Evolutionary conservation across 352 stramenopile species (phyloP), one percentile per base, ranked within the genome.

Genomic region (Phytophthora citrophthora): DNA sequence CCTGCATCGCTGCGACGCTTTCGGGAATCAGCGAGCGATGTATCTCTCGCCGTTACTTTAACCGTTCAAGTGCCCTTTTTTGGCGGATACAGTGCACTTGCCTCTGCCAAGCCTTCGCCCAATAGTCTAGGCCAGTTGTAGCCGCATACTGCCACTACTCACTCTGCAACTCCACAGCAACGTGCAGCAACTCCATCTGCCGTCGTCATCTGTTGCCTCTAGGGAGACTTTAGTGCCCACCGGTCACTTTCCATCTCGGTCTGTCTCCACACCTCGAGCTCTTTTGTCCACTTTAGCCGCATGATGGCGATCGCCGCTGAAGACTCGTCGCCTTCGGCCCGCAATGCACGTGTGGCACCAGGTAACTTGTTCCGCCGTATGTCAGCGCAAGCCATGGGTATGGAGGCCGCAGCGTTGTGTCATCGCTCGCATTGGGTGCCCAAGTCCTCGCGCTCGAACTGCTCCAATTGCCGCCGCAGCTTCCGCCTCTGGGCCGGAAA

Each of bases 351-450:
- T 54, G 56, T 64, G 27, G 50, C 47, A 5, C 53, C 53, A 5
- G 34, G 45, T 26, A 72, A 61, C 15, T 58, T 88, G 47, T 89
- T 91, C 69, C 67, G 72, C 18, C 82, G 81, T 55, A 72, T 86
- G 65, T 84, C 81, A n/a, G 73, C 77, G 58, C 73, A 89, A 43
- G 73, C 79, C 40, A 74, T 93, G 59, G 84, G 82, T 20, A 86
- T 92, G 66, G 77, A 92, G 58, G 70, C 72, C 34, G 61, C 78
- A n/a, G 81, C 81, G 43, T 68, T 94, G 20, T 92, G 86, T 58
- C 82, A 86, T 47, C 81, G 80, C 38, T 89, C 80, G 46, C 80
- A 94, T 36, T 92, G 80, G 79, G 81, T 89, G 43, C 83, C 82
- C 61, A 92, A 90, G 64, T 90, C 80, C 2, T 83, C 80, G 34